Percentiles rank a stretch among this genome's conserved stretches.
Evolutionary conservation across 1,284 basidiomycete genomes (phyloP).

Genomic region (Porphyrellus sp.): DNA sequence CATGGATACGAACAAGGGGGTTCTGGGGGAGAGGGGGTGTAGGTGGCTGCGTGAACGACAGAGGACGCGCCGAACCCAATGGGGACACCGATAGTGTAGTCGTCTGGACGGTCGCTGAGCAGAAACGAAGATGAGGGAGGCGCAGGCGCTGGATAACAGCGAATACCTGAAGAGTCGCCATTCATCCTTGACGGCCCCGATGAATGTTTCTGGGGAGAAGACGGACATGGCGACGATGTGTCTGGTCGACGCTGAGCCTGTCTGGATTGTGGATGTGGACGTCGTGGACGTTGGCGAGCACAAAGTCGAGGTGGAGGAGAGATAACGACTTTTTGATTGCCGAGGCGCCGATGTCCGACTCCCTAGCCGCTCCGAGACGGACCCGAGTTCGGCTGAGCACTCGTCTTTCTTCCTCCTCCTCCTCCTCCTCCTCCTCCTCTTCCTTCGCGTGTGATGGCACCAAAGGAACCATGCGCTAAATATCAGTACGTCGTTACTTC

Average conservation of each 20-base stretch:
- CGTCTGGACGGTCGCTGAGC: constrained; percentile 58
- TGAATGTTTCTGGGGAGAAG: constrained; percentile 39
- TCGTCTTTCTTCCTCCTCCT: neutral
- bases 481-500: constrained; percentile 72
- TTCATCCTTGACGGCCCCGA: constrained; percentile 80
- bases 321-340: neutral
- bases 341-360: constrained; percentile 5
- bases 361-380: constrained; percentile 18
- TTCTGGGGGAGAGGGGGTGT: constrained; percentile 43
- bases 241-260: neutral
- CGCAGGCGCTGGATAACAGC: neutral
- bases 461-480: constrained; percentile 62
- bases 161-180: constrained; percentile 77
- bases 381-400: constrained; percentile 17
- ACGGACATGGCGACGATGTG: constrained; percentile 5
- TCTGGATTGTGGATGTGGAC: neutral
- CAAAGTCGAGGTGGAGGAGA: neutral
- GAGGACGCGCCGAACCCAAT: constrained; percentile 88
- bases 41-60: constrained; percentile 77
- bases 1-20: constrained; percentile 50
- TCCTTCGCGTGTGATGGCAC: constrained; percentile 50
- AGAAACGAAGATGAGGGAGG: constrained; percentile 7
- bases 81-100: constrained; percentile 70
- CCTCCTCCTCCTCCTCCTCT: constrained; percentile 14
- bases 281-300: neutral